Evolutionary conservation across 371 early-diverging fungal genomes (phyloP).

Genomic region (Amoeboradix gromovi): DNA sequence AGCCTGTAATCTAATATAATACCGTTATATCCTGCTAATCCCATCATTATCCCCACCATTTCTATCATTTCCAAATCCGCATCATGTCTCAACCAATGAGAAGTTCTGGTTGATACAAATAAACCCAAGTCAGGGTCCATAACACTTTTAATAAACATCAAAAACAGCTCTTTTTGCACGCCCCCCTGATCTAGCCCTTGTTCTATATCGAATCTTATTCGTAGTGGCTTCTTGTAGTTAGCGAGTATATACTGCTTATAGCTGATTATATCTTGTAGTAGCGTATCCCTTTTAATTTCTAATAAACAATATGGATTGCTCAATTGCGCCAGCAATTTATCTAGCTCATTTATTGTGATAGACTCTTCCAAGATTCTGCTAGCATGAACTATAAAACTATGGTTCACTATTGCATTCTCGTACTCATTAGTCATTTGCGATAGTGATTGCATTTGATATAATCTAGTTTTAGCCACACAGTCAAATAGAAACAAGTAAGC

Average conservation of each 20-base stretch:
- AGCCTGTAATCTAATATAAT: conserved; percentile 27
- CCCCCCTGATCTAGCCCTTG: conserved; percentile 51
- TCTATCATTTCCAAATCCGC: conserved; percentile 23
- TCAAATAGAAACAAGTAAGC: conserved; percentile 40
- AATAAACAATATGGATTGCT: not conserved
- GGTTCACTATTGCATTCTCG: conserved; percentile 40
- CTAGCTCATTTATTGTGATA: not conserved
- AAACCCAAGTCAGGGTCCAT: conserved; percentile 22
- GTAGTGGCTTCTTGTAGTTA: not conserved
- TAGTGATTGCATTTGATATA: conserved; percentile 47
- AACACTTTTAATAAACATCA: conserved; percentile 22
- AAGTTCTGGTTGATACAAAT: conserved; percentile 19
- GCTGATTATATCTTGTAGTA: not conserved
- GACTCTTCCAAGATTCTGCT: conserved; percentile 29
- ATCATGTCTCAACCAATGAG: conserved; percentile 14
- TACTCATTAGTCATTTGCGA: conserved; percentile 47
- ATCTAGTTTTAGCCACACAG: conserved; percentile 36
- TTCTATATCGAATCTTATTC: conserved; percentile 11
- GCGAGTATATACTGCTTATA: not conserved
- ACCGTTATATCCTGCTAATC: conserved; percentile 43
- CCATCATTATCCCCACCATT: conserved; percentile 34
- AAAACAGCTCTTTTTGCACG: conserved; percentile 37
- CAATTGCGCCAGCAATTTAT: not conserved
- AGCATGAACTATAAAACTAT: conserved; percentile 34
- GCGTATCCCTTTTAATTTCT: not conserved